Base-by-base conservation (phyloP, 1,284 basidiomycete genomes). In the Trichosporon ovoides region DNA sequence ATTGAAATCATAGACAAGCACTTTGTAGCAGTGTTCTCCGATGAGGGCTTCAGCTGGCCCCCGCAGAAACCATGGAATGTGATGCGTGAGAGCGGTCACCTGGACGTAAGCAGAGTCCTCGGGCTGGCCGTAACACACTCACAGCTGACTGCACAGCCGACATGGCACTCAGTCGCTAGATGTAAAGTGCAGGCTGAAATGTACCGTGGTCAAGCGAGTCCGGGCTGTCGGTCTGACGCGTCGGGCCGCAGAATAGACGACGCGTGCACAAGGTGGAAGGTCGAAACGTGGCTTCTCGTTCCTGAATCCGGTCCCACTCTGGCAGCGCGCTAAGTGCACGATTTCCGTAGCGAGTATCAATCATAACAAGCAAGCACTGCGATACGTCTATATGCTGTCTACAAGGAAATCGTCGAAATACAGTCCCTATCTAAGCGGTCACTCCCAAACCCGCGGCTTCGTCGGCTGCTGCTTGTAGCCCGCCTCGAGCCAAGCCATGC, bases 1-100 rank as follows among this genome's bases (percentile, higher is more conserved):
- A 75, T 97, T 79, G 59, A 95, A 84, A 76, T 98, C 85, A 79
- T 91, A 91, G 38, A 98, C 84, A 16, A 98, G 84, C 54, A 87
- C 87, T 24, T 83, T 83, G 80, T 97, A 98, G 77, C 95, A 98
- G 83, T 90, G 83, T 87, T 89, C 74, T 52, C 94, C 92, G 55
- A 98, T 83, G 40, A 97, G 83, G 1, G 87, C 84, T 20, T 87
- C 81, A 3, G 89, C 88, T 0, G 93, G 83, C 68, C 91, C 86
- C 59, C 84, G 83, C 56, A 97, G 78, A 74, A 92, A 87, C 79
- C 83, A 85, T 5, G 94, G 92, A 33, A 97, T 70, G 65, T 79
- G 74, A 50, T 79, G 79, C 3, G 81, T 82, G 52, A 83, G 61
- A 9, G 72, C 43, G 3, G 74, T 76, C 46, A 73, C 62, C 75